phyloP scores from a whole-genome alignment of 345 rosid genomes.

The Populus pruinosa region DNA sequence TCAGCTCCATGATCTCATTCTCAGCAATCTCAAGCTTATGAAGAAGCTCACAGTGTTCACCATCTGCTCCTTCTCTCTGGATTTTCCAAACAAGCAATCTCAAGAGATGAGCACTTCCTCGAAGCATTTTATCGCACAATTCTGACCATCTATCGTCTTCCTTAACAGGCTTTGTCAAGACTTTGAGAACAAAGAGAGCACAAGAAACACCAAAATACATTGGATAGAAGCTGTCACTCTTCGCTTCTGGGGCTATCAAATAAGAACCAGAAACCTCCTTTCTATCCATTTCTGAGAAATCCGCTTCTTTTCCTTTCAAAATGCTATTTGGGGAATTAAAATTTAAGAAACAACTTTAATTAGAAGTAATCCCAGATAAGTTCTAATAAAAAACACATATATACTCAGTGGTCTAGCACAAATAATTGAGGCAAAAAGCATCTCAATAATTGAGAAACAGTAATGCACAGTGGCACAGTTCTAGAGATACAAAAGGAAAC shows the following conservation, averaged over 20 bases:
- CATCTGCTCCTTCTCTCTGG: conserved; percentile 41
- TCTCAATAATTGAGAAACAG: conserved; percentile 28
- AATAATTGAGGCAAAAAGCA: conserved; percentile 26
- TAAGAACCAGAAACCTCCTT: conserved; percentile 25
- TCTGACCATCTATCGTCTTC: conserved; percentile 55
- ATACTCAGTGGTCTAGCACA: background rate
- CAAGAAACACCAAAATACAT: conserved; percentile 69
- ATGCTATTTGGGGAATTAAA: conserved; percentile 13
- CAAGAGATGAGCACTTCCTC: conserved; percentile 58
- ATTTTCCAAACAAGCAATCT: conserved; percentile 69
- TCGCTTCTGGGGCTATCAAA: conserved; percentile 27
- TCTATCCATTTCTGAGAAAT: conserved; percentile 40
- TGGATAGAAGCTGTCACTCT: conserved; percentile 42
- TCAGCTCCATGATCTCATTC: conserved; percentile 54
- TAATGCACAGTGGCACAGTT: background rate
- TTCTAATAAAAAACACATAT: background rate
- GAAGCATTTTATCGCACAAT: conserved; percentile 52
- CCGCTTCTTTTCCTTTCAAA: conserved; percentile 29
- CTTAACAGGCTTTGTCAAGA: conserved; percentile 35
- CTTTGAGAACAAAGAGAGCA: conserved; percentile 51
- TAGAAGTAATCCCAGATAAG: background rate
- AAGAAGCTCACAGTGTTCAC: conserved; percentile 35
- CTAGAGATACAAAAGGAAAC: background rate
- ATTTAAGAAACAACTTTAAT: background rate
- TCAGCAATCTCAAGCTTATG: conserved; percentile 52